Evolutionary conservation across 192 early-diverging fungal species (phyloP), one percentile per base, ranked within the genome.

Genomic region (Entomortierella chlamydospora): DNA sequence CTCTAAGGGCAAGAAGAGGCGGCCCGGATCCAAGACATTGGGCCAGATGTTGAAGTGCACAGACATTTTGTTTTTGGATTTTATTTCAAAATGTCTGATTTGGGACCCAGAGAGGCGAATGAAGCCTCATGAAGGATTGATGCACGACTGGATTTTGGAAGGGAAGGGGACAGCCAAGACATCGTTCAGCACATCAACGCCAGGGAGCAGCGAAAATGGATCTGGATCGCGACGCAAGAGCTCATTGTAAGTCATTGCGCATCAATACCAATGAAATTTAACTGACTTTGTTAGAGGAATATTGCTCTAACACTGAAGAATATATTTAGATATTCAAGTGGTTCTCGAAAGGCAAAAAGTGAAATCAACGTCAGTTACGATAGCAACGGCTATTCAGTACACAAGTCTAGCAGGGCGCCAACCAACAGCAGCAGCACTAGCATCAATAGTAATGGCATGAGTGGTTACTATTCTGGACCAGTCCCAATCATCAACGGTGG

Each of bases 31-130:
- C 17, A 92, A 93, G 73, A 90, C 93, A 25, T 86, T 99, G 69
- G 86, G 86, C 6, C 85, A 89, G 34, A 88, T 91, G 55, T 82
- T 96, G 26, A 90, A 90, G 34, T 90, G 93, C 52, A 82, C 84
- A 54, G 97, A 99, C 72, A 81, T 83, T 58, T 68, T 84, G 23
- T 95, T 99, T 65, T 63, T 97, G 17, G 93, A 98, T 60, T 99
- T 99, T 85, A 87, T 99, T 51, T 59, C 85, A 42, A 84, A 84
- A 31, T 95, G 96, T 58, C 81, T 99, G 51, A 87, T 88, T 20
- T 99, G 97, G 97, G 93, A 96, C 72, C 95, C 97, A 5, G 88
- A 91, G 60, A 87, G 87, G 58, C 86, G 97, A 25, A 90, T 99
- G 87, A 94, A 87, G 33, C 95, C 97, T 34, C 83, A 85, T 13